Evolutionary conservation across 2,329 filamentous ascomycete genomes (phyloP).

Genomic region (Penicillium sp.): DNA sequence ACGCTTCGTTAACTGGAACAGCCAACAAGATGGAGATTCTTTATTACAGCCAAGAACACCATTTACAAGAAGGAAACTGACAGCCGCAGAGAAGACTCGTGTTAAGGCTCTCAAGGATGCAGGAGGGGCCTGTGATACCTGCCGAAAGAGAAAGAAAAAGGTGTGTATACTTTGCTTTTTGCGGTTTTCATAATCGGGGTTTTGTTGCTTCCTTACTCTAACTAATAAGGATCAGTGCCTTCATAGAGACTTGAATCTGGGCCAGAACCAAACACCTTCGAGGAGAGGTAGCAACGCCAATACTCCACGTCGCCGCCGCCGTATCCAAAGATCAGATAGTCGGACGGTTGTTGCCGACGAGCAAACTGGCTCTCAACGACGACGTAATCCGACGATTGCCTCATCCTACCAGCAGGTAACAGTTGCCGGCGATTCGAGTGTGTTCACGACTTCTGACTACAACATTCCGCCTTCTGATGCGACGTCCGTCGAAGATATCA

Average conservation of each 20-base stretch:
- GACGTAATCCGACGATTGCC: not conserved
- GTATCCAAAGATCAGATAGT: not conserved
- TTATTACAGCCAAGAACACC: not conserved
- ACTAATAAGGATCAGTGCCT: not conserved
- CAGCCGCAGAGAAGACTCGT: not conserved
- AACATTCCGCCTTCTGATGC: not conserved
- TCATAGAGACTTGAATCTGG: not conserved
- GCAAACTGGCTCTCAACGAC: not conserved
- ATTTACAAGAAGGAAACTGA: not conserved
- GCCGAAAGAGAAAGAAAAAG: conserved; percentile 7
- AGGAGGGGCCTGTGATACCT: conserved; percentile 5
- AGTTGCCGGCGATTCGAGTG: not conserved
- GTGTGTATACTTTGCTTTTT: not conserved
- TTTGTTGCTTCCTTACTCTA: not conserved
- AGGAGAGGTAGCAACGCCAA: not conserved
- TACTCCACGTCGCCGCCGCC: not conserved
- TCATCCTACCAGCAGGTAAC: not conserved
- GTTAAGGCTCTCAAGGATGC: not conserved
- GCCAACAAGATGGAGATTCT: not conserved
- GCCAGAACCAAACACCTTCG: not conserved
- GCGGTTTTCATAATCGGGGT: not conserved
- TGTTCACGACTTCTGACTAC: not conserved
- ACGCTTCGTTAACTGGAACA: not conserved
- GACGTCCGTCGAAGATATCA: not conserved
- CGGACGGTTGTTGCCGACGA: not conserved